A percentile compares a stretch with the other conserved stretches of the same genome.
phyloP scores from a whole-genome alignment of 768 basidiomycete genomes.

The Pulveroboletus sp. region DNA sequence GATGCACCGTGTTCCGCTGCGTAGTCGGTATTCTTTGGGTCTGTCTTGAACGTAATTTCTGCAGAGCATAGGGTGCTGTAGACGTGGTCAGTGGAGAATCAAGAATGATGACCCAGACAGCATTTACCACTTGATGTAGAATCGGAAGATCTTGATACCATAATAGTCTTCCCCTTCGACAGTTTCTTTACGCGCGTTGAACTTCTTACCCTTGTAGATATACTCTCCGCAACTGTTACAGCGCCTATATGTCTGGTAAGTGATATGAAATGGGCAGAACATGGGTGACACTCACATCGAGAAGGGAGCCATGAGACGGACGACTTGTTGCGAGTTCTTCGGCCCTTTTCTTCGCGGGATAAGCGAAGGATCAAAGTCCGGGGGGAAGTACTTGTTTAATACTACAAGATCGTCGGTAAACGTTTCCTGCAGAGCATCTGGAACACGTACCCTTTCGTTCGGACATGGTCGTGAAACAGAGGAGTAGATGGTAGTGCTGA shows the following conservation, averaged over 20 bases:
- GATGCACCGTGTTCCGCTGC: constrained; percentile 93
- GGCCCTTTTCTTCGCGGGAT: constrained; percentile 87
- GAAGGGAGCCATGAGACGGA: constrained; percentile 99
- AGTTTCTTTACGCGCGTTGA: constrained; percentile 98
- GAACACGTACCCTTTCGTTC: constrained; percentile 68
- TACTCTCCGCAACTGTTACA: constrained; percentile 98
- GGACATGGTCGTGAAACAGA: constrained; percentile 49
- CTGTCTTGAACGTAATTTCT: constrained; percentile 99
- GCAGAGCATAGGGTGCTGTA: constrained; percentile 88
- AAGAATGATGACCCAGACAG: constrained; percentile 11
- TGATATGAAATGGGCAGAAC: background rate
- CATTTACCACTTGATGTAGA: constrained; percentile 83
- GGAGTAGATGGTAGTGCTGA: constrained; percentile 20
- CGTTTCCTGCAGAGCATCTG: background rate
- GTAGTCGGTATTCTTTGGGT: constrained; percentile 97
- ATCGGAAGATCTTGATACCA: constrained; percentile 95
- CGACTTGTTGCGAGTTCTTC: constrained; percentile 94
- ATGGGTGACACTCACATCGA: constrained; percentile 65
- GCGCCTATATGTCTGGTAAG: constrained; percentile 49
- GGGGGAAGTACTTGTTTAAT: constrained; percentile 93
- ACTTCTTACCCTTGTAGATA: constrained; percentile 99
- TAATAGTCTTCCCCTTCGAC: constrained; percentile 96
- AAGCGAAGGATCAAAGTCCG: constrained; percentile 96
- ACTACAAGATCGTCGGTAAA: constrained; percentile 42
- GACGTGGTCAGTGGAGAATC: constrained; percentile 10